Percentiles rank a stretch among this genome's conserved stretches.
These are phyloP conservation scores for Coniella lustricola DNA, from an alignment of 2,329 filamentous ascomycete species.

Conservation along the genomic window DNA sequence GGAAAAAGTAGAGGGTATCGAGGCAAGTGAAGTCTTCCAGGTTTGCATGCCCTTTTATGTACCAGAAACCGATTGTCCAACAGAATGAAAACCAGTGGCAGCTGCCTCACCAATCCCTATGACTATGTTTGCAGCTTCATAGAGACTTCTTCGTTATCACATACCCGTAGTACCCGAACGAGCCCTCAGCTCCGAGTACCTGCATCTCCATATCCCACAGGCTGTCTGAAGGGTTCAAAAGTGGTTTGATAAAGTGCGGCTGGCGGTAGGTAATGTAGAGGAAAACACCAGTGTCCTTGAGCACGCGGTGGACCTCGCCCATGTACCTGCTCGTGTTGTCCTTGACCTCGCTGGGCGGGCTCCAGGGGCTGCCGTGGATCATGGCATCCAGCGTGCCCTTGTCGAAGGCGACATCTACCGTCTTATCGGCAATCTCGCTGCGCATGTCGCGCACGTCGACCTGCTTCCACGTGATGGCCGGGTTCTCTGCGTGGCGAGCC, in stretches of 20 bases:
- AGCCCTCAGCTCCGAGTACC: constrained; percentile 29
- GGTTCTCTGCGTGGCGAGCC: constrained; percentile 29
- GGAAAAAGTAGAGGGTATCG: too few relatives aligned
- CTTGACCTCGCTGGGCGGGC: constrained; percentile 40
- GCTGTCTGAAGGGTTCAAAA: constrained; percentile 32
- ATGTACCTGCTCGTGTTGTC: constrained; percentile 43
- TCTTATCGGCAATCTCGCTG: constrained; percentile 27
- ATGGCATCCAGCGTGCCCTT: constrained; percentile 50
- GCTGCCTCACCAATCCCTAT: too few relatives aligned
- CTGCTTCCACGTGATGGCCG: constrained; percentile 40
- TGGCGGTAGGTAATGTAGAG: constrained; percentile 50
- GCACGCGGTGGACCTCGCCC: constrained; percentile 40
- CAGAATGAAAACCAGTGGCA: too few relatives aligned
- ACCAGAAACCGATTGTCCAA: too few relatives aligned
- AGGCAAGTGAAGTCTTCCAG: too few relatives aligned
- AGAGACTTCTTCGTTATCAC: constrained; percentile 27
- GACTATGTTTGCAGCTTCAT: too few relatives aligned
- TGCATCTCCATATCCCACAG: constrained; percentile 40
- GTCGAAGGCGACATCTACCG: constrained; percentile 47
- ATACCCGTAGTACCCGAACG: constrained; percentile 44
- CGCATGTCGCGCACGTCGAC: constrained; percentile 46
- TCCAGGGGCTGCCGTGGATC: constrained; percentile 48
- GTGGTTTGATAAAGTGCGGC: constrained; percentile 44
- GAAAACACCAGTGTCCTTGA: constrained; percentile 41
- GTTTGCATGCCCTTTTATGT: too few relatives aligned